Base-by-base conservation (phyloP, 2,329 filamentous ascomycete species). In the Trichoderma sp. region DNA sequence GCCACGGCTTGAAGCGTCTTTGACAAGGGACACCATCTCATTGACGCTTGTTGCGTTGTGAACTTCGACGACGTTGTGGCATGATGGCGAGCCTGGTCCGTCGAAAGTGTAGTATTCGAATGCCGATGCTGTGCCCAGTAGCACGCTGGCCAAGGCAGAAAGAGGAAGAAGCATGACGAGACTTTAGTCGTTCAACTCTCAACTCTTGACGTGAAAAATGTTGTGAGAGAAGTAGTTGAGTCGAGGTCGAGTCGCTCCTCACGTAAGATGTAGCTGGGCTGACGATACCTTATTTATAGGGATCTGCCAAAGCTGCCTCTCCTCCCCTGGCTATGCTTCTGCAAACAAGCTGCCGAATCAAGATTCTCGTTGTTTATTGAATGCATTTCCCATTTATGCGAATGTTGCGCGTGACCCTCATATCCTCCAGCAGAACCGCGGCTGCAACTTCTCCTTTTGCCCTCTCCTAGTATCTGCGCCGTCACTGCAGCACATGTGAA, bases 101-200 rank as follows among this genome's bases (percentile, higher is more conserved):
- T 87, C 85, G 70, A 86, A 87, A 32, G 85, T 86, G 76, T 86
- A 84, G 78, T 83, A 87, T 18, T 74, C 75, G 24, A 75, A 73
- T 7, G 72, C 72, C 4, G 62, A 30, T 4, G 70, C 21, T 28
- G 60, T 30, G 64, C 65, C 57, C 26, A 53, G 47, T 2, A 72
- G 56, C 30, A 70, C 57, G 32, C 64, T 15, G 43, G 70, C 70
- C 8, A 72, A 14, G 57, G 28, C 24, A 4, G 66, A 21, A 15
- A 71, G 64, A 7, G 63, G 15, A 24, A 47, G 56, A 62, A 64
- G 63, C 62, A 68, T 47, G 30, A 15, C 21, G 14, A 36, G 26
- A 14, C 5, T 56, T 36, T 2, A 28, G 21, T n/a, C 34, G 36
- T 30, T 15, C 18, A 18, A 14, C 15, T 15, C 4, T n/a, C 47